These are phyloP conservation scores for Nadsonia fulvescens DNA, from an alignment of 805 yeast genomes.

Conservation along the genomic window DNA sequence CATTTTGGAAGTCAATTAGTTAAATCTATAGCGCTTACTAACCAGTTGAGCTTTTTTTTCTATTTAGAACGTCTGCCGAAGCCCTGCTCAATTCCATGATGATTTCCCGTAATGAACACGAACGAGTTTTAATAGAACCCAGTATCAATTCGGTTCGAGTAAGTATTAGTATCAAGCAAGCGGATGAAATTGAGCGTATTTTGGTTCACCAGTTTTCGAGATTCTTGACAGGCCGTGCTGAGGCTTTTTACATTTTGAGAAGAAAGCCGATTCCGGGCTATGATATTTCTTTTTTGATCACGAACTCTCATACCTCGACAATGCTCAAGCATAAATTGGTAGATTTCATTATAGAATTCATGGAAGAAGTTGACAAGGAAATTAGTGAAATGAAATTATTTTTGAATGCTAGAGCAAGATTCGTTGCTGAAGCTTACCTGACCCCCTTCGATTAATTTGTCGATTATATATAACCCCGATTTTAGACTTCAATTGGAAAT, in stretches of 20 bases:
- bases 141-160: constrained; percentile 85
- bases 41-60: too few species aligned
- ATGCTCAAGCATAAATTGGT: constrained; percentile 91
- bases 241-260: constrained; percentile 79
- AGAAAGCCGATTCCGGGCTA: constrained; percentile 80
- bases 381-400: constrained; percentile 96
- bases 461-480: too few species aligned
- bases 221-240: constrained; percentile 89
- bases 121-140: constrained; percentile 81
- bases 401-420: constrained; percentile 92
- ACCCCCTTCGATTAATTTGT: constrained; percentile 75
- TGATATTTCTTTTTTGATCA: constrained; percentile 82
- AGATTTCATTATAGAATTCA: constrained; percentile 91
- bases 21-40: too few species aligned
- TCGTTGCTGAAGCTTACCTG: constrained; percentile 88
- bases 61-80: constrained; percentile 55
- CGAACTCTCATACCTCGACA: constrained; percentile 86
- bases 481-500: too few species aligned
- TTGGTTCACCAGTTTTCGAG: constrained; percentile 88
- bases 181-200: constrained; percentile 91
- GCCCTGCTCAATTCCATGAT: constrained; percentile 76
- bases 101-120: constrained; percentile 85
- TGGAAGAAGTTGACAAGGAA: constrained; percentile 98
- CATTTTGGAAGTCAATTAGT: too few species aligned
- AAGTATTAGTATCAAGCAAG: constrained; percentile 85